Evolutionary conservation across 2,329 filamentous ascomycete species (phyloP), one percentile per base, ranked within the genome.

Genomic region (Apiospora sp.): DNA sequence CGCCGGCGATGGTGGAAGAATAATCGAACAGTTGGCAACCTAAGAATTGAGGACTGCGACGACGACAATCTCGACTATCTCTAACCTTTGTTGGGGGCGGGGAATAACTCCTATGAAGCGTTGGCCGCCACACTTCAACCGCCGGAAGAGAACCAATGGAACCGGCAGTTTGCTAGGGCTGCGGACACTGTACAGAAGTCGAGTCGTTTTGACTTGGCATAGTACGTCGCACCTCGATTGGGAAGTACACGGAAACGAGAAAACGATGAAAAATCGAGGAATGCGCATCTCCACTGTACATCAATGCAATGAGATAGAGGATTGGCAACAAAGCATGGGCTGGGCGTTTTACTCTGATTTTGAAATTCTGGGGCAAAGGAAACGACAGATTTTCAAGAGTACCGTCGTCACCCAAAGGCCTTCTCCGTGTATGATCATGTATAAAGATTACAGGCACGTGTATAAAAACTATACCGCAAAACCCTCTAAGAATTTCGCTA

Each of bases 361-460:
- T 41, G 34, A 10, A 41, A n/a, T n/a, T 41, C 0, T 41, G 58
- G 58, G 14, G 58, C 3, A 6, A 13, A 22, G 30, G 41, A 64
- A 64, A 41, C 34, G 58, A 37, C 34, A 34, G 34, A 64, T 8
- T 41, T 41, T 41, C 37, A 34, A 37, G 16, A 58, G 54, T 22
- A 37, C 16, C 22, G 58, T 41, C 58, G 34, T 41, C 30, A 30
- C 13, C 34, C 30, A 64, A 64, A 22, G 16, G 54, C 16, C 22
- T 24, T 49, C 48, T 22, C 27, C 27, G 64, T 72, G 67, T 72
- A 72, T 41, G 58, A 64, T 41, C 30, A 64, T 64, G 58, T 64
- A 64, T 64, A 64, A 64, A 64, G 30, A 41, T 41, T 41, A 22
- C 34, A 64, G 30, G 10, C 58, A 64, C 71, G 61, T 72, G 67